Percentiles rank a stretch among this genome's conserved stretches.
These are phyloP conservation scores for Orbilia blumenaviensis DNA, from an alignment of 2,329 filamentous ascomycete species.

Conservation along the genomic window DNA sequence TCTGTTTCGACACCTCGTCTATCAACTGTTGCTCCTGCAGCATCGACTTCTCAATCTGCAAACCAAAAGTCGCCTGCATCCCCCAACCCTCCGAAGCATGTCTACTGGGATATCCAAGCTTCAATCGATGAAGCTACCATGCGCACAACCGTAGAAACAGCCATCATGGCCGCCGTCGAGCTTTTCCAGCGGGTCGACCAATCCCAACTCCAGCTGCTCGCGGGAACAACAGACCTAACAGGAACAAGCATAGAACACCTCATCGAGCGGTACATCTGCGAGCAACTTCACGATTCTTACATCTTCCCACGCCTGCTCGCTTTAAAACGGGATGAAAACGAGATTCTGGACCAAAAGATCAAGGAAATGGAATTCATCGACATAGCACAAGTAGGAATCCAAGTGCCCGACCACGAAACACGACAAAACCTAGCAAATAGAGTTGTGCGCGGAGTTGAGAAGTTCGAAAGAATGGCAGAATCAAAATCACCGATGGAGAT, in stretches of 20 bases:
- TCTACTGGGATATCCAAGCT: conserved; percentile 38
- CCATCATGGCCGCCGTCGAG: conserved; percentile 91
- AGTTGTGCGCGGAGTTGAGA: conserved; percentile 80
- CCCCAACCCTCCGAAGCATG: conserved; percentile 53
- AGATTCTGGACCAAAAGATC: conserved; percentile 87
- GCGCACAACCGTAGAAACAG: conserved; percentile 86
- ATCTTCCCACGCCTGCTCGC: conserved; percentile 84
- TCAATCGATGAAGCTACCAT: conserved; percentile 81
- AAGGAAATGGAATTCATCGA: conserved; percentile 93
- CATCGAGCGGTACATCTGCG: conserved; percentile 92
- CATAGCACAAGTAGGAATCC: conserved; percentile 90
- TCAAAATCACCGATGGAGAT: conserved; percentile 87
- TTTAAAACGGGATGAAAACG: conserved; percentile 81
- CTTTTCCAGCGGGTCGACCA: conserved; percentile 96
- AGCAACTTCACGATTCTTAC: conserved; percentile 85
- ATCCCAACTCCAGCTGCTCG: conserved; percentile 88
- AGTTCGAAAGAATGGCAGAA: conserved; percentile 84
- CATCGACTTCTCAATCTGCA: neutral
- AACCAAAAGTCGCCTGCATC: conserved; percentile 63
- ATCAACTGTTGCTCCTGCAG: conserved; percentile 61
- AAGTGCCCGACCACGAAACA: conserved; percentile 75
- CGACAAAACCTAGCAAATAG: conserved; percentile 83
- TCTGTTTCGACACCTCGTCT: conserved; percentile 57
- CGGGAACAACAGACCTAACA: conserved; percentile 91
- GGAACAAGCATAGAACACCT: conserved; percentile 90